Base-by-base conservation (phyloP, 768 basidiomycete genomes). In the Hysterangium stoloniferum region DNA sequence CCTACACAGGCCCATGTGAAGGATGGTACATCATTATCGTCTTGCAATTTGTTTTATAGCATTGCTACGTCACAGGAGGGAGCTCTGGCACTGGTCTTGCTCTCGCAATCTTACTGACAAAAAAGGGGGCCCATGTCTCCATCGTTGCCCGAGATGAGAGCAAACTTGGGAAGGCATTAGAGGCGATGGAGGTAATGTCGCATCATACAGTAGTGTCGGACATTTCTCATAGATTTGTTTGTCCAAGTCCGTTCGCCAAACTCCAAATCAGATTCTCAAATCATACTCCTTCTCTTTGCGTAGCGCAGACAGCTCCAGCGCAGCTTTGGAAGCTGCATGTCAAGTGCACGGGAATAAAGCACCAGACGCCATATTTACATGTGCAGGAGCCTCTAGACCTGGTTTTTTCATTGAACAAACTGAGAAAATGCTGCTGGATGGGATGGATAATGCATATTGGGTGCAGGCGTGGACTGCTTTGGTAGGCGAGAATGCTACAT, bases 21-120 rank as follows among this genome's bases (percentile, higher is more conserved):
- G 59, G 59, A 17, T n/a, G 3, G 37, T 13, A n/a, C 17, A 15
- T n/a, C 33, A 43, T 29, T 34, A 24, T 17, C 17, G 19, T 54
- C 12, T 32, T 27, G 20, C 28, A 20, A 11, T 6, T 19, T 20
- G 28, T 46, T 37, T 13, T 46, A 8, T 53, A 94, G 92, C 87
- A 92, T 57, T 79, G 81, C 65, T 89, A 90, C 61, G 71, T 95
- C 15, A 90, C 90, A 0, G 92, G 92, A 2, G 91, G 87, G 3
- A 85, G 82, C 35, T 72, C 80, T 12, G 92, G 92, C 1, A 77
- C 93, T 0, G 92, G 92, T 1, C 73, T 90, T 2, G 75, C 80
- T 0, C 68, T 94, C 6, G 85, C 90, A 1, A 71, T 75, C 25
- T 67, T 83, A 13, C 72, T 95, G 1, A 76, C 77, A 12, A 67